Conservation (phyloP, 805 yeast species). For the Yarrowia deformans region DNA sequence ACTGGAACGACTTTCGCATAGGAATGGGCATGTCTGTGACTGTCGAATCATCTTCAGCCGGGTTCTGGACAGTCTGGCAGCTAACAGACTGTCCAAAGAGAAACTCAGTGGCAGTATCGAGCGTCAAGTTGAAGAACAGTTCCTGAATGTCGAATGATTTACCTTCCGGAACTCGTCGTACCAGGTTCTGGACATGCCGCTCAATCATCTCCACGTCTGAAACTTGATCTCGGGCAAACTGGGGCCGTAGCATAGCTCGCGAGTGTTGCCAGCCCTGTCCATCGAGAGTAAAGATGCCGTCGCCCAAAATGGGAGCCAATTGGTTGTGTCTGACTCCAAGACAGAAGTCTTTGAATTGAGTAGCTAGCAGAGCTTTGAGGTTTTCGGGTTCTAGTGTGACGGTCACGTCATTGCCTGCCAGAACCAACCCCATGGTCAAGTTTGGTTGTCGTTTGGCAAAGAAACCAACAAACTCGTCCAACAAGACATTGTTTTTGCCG, state of each 20-base stretch:
- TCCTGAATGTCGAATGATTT: conserved; percentile 46
- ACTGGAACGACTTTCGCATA: conserved; percentile 33
- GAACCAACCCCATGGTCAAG: conserved; percentile 3
- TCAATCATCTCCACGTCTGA: conserved; percentile 46
- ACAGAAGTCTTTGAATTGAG: conserved; percentile 48
- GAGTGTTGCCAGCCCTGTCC: conserved; percentile 52
- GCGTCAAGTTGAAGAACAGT: conserved; percentile 47
- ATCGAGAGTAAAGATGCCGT: conserved; percentile 51
- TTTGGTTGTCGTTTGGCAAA: not conserved
- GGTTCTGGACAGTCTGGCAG: conserved; percentile 41
- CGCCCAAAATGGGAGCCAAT: conserved; percentile 49
- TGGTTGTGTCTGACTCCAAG: conserved; percentile 46
- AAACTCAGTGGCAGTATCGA: conserved; percentile 51
- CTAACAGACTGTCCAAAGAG: conserved; percentile 49
- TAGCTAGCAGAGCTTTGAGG: conserved; percentile 49
- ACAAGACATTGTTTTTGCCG: conserved; percentile 8
- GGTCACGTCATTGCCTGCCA: conserved; percentile 25
- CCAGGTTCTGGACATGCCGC: conserved; percentile 45
- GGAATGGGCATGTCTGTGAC: conserved; percentile 18
- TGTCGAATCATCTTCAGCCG: conserved; percentile 38
- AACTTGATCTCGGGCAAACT: conserved; percentile 50
- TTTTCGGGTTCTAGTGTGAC: conserved; percentile 49
- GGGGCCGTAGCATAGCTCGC: conserved; percentile 51
- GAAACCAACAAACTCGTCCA: conserved; percentile 3
- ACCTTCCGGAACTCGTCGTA: conserved; percentile 4